Percentiles rank a stretch among this genome's conserved stretches.
phyloP scores from a whole-genome alignment of 495 filamentous ascomycete species.

The Daldinia bambusicola region DNA sequence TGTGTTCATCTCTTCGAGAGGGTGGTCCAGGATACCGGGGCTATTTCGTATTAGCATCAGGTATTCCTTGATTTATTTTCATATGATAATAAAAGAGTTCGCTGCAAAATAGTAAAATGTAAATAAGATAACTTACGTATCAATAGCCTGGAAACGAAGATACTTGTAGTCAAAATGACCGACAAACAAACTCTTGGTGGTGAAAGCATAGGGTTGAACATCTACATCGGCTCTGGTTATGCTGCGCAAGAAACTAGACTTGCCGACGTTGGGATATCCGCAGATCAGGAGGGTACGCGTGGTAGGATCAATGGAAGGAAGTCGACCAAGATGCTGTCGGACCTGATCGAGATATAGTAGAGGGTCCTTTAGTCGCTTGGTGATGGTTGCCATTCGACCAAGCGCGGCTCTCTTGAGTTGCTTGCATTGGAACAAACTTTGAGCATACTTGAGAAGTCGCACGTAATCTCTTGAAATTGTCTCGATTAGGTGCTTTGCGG shows the following conservation, averaged over 20 bases:
- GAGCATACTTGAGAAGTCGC: conserved; percentile 74
- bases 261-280: conserved; percentile 97
- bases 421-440: conserved; percentile 95
- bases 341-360: conserved; percentile 97
- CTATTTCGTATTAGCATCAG: conserved; percentile 31
- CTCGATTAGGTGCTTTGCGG: conserved; percentile 95
- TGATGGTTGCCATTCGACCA: conserved; percentile 96
- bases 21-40: conserved; percentile 96
- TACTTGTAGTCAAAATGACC: conserved; percentile 99
- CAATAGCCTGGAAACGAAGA: conserved; percentile 87
- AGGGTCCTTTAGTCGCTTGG: conserved; percentile 90
- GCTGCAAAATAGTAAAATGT: not conserved
- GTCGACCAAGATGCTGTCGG: conserved; percentile 94
- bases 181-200: conserved; percentile 96
- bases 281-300: conserved; percentile 94
- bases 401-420: conserved; percentile 89
- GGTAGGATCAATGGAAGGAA: conserved; percentile 97
- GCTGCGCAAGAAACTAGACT: conserved; percentile 91
- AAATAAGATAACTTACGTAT: conserved; percentile 52
- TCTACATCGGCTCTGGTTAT: conserved; percentile 96
- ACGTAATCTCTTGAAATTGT: conserved; percentile 90
- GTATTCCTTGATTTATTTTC: not conserved
- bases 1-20: conserved; percentile 99
- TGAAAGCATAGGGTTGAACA: conserved; percentile 98
- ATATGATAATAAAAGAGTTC: not conserved